Conservation (phyloP, 257 asterid species). For the Anisodus tanguticus region DNA sequence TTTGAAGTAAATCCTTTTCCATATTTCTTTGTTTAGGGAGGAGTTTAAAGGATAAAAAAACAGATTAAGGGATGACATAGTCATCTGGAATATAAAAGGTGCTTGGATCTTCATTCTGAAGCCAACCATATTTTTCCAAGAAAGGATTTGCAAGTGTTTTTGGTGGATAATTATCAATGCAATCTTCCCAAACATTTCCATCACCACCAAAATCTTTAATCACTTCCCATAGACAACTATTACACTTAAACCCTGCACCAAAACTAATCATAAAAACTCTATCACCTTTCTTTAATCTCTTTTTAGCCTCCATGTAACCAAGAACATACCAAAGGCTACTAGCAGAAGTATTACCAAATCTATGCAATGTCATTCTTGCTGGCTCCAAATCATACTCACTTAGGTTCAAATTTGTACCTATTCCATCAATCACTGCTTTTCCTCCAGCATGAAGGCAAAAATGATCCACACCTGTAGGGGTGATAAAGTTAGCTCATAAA, state of each 20-base stretch:
- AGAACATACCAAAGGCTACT: constrained; percentile 90
- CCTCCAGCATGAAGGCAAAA: constrained; percentile 93
- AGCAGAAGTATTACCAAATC: constrained; percentile 93
- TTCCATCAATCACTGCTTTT: constrained; percentile 84
- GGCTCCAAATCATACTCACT: constrained; percentile 81
- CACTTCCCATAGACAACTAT: constrained; percentile 89
- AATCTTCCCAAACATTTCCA: constrained; percentile 63
- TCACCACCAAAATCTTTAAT: constrained; percentile 60
- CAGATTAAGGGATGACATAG: constrained; percentile 55
- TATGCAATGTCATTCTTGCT: constrained; percentile 84
- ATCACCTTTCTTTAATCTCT: constrained; percentile 72
- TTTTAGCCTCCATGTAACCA: constrained; percentile 86
- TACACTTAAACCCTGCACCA: constrained; percentile 94
- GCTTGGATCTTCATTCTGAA: constrained; percentile 63
- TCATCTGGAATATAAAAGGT: constrained; percentile 60
- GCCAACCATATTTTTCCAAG: constrained; percentile 77
- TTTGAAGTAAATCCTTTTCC: no score
- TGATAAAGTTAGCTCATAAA: background rate
- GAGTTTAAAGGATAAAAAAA: no score
- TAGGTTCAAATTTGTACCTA: constrained; percentile 54
- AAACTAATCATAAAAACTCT: constrained; percentile 79
- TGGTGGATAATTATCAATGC: constrained; percentile 60
- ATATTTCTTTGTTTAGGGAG: no score
- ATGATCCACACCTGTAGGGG: constrained; percentile 68
- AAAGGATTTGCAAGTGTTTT: constrained; percentile 66